Evolutionary conservation across 352 stramenopile genomes (phyloP), one percentile per base, ranked within the genome.

Genomic region (Phytophthora brassicae): DNA sequence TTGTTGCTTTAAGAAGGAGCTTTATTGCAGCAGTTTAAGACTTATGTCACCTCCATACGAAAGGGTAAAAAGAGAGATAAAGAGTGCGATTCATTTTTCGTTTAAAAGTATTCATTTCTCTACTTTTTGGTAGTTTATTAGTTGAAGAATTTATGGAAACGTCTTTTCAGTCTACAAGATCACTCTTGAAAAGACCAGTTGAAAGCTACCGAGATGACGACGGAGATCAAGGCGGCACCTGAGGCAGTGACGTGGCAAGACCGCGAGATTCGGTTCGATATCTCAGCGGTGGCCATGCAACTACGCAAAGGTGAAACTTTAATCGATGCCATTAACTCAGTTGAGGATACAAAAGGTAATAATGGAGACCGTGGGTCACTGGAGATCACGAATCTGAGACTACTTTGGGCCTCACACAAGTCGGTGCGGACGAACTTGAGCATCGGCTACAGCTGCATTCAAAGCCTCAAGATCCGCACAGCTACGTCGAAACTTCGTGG

Each of bases 271-370:
- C 79, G 88, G 39, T 98, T 97, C 63, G 91, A 97, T 46, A 77
- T 90, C 8, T 76, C 79, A 16, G 57, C 64, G 5, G 64, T 65
- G 6, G 74, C 70, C 16, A 87, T 96, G 68, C 68, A 88, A 26
- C 62, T 87, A n/a, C 81, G 87, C 49, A 89, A 88, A 46, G 89
- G 89, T 29, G 88, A 97, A 62, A 68, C 74, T 12, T 60, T 90
- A 14, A 90, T 97, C 39, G 92, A 98, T 66, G 80, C 83, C 48
- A 98, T 98, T 72, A 97, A 97, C 70, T 96, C 84, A 11, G 92
- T 98, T 7, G 92, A 98, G 62, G 92, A 98, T 64, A 98, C 92
- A 9, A 98, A 98, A 68, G 92, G 90, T 36, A 98, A 98, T 75
- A 97, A 97, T 69, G 92, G 92, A 63, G 88, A 97, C 46, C 77